Base-by-base conservation (phyloP, 1,139 yeast genomes). In the Lodderomyces jiufengensis region DNA sequence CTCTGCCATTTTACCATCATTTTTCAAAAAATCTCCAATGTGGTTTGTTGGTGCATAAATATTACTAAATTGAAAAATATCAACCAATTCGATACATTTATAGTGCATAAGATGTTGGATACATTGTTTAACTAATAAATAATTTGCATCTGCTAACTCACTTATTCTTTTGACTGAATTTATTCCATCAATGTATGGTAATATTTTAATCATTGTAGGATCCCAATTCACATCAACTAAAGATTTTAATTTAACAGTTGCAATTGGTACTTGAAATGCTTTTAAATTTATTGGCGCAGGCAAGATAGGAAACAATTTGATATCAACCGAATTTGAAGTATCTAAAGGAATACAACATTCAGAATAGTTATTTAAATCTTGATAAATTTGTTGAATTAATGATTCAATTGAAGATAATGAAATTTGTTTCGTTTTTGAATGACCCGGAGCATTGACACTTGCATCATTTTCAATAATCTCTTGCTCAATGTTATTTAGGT, bases 301-400 rank as follows among this genome's bases (percentile, higher is more conserved):
- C 27, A 84, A 65, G 11, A 86, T 66, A 0, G 97, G 97, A 48
- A 94, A 87, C 5, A 94, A 66, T 55, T 92, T 94, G 53, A 94
- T 87, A 58, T 94, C 95, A 24, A 92, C 86, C 2, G 94, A 82
- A 54, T 86, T 92, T 18, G 95, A 83, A 33, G 80, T 81, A 52
- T 92, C 97, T 33, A 92, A 76, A 0, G 97, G 96, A 22, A 94
- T 90, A 57, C 90, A 77, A 59, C 98, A 94, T 55, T 94, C 99
- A 1, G 96, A 86, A 59, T 88, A 92, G 53, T 85, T 87, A 60
- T 92, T 94, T 49, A 94, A 69, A 57, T 94, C 99, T 56, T 88
- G 97, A 51, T 74, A 88, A 13, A 94, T 76, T 54, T 94, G 97
- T 54, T 87, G 88, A 24, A 92, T 78, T 38, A 92, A 67, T 44